Conservation (phyloP, 495 filamentous ascomycete species). For the Thozetella sp. region DNA sequence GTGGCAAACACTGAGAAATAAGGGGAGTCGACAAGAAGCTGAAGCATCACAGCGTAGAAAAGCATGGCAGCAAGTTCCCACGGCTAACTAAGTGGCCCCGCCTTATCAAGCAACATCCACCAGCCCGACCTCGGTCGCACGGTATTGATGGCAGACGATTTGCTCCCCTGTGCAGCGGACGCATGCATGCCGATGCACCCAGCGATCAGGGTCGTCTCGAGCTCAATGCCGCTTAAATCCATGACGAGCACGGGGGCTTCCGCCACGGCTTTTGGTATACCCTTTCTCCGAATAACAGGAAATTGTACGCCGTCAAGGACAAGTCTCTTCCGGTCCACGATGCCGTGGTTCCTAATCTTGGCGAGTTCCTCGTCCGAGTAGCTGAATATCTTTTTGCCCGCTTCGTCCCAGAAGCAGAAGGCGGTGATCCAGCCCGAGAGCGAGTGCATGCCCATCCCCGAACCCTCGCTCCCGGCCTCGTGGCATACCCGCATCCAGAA, state of each 20-base stretch:
- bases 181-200: background rate
- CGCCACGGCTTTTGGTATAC: background rate
- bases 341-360: background rate
- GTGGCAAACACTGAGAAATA: no score
- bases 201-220: background rate
- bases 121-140: background rate
- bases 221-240: background rate
- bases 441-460: constrained; percentile 25
- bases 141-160: background rate
- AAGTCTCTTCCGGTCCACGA: background rate
- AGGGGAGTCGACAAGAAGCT: no score
- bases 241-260: background rate
- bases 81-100: background rate
- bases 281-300: background rate
- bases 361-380: background rate
- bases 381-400: constrained; percentile 27
- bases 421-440: constrained; percentile 31
- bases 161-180: background rate
- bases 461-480: constrained; percentile 20
- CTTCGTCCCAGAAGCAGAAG: constrained; percentile 29
- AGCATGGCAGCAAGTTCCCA: no score
- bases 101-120: background rate
- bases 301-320: background rate
- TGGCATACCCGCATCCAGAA: constrained; percentile 26
- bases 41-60: no score